phyloP scores from a whole-genome alignment of 2,329 filamentous ascomycete genomes.

The Neoarthrinium moseri region DNA sequence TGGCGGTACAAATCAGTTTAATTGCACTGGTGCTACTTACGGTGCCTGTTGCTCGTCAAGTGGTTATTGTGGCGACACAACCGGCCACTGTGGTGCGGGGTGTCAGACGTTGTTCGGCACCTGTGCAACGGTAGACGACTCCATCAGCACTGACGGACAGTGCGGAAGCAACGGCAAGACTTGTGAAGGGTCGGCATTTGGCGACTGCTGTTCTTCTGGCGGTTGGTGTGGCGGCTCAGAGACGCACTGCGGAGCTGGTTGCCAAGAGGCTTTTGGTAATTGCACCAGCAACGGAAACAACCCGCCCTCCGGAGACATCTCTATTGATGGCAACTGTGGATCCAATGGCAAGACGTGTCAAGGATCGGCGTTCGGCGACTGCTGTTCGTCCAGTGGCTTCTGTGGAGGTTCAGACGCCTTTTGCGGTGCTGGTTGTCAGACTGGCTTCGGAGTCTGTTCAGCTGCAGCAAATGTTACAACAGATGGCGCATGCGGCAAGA shows the following conservation, averaged over 20 bases:
- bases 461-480: not conserved
- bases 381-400: not conserved
- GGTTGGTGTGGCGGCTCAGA: not conserved
- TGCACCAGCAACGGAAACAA: not conserved
- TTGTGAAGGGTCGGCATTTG: not conserved
- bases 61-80: slow-evolving; percentile 26
- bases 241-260: slow-evolving; percentile 26
- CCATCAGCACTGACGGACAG: not conserved
- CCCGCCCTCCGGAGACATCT: not conserved
- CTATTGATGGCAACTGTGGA: not conserved
- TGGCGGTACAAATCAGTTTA: slow-evolving; percentile 3
- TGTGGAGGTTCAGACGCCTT: not conserved
- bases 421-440: slow-evolving; percentile 1
- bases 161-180: slow-evolving; percentile 41
- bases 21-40: not conserved
- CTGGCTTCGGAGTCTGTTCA: not conserved
- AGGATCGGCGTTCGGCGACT: slow-evolving; percentile 3
- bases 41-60: slow-evolving; percentile 13
- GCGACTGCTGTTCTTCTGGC: not conserved
- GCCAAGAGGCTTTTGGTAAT: slow-evolving; percentile 14
- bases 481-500: not conserved
- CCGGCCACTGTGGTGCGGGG: slow-evolving; percentile 20
- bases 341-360: slow-evolving; percentile 1
- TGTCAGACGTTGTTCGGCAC: slow-evolving; percentile 16
- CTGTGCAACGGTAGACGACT: slow-evolving; percentile 11